Evolutionary conservation across 2,329 filamentous ascomycete species (phyloP).

Genomic region (Cladosporium austrohemisphaericum): DNA sequence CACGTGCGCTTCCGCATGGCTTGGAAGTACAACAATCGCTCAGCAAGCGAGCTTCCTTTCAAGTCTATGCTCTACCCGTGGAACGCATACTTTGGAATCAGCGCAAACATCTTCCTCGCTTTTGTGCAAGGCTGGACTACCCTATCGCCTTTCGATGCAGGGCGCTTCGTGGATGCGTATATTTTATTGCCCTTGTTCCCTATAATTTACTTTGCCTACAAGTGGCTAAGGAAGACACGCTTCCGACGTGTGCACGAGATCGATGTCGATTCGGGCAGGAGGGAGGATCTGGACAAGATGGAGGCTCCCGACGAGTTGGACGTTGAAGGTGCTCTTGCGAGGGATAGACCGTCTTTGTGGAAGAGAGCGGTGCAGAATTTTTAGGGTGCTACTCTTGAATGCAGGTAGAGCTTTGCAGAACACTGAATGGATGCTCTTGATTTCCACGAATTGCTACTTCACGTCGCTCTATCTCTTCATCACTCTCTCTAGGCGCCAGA

Average conservation of each 20-base stretch:
- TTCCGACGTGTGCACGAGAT: conserved; percentile 37
- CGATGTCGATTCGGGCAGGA: conserved; percentile 42
- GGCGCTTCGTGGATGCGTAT: conserved; percentile 54
- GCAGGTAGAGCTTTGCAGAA: no score
- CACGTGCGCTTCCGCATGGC: conserved; percentile 69
- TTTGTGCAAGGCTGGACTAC: conserved; percentile 54
- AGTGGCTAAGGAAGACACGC: conserved; percentile 40
- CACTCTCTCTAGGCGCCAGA: no score
- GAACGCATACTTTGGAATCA: conserved; percentile 48
- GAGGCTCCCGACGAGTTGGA: conserved; percentile 5
- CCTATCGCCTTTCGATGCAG: conserved; percentile 49
- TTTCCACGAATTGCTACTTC: no score
- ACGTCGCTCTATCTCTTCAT: no score
- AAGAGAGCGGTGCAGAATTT: conserved; percentile 14
- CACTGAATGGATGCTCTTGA: no score
- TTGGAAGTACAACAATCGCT: conserved; percentile 57
- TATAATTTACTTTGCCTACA: conserved; percentile 46
- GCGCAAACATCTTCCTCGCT: conserved; percentile 48
- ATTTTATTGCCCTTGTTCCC: conserved; percentile 52
- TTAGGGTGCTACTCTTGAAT: background rate
- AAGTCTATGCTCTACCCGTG: conserved; percentile 49
- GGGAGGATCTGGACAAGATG: conserved; percentile 34
- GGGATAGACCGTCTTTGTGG: conserved; percentile 11
- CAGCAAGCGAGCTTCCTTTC: conserved; percentile 47
- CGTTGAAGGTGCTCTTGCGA: conserved; percentile 10